Percentiles rank a stretch among this genome's conserved stretches.
phyloP scores from a whole-genome alignment of 2,329 filamentous ascomycete species.

The Fusarium guadeloupense region DNA sequence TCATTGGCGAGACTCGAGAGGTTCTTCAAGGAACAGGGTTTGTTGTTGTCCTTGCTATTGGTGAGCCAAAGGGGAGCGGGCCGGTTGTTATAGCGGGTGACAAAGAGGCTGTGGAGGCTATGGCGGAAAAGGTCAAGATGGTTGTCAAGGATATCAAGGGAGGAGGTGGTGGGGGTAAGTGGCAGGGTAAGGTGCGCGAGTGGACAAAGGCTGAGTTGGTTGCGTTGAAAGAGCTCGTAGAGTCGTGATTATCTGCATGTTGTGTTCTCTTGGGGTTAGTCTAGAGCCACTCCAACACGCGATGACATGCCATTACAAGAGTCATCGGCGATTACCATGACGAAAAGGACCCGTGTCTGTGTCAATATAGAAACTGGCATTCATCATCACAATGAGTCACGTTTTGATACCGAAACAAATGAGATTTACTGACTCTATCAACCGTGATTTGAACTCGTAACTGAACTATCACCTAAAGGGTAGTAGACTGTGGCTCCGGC shows the following conservation, averaged over 20 bases:
- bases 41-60: slow-evolving; percentile 40
- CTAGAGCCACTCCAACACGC: not conserved
- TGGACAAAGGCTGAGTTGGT: slow-evolving; percentile 42
- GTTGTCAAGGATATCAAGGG: slow-evolving; percentile 42
- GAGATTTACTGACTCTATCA: too few species aligned
- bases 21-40: slow-evolving; percentile 13
- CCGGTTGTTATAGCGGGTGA: slow-evolving; percentile 42
- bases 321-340: too few species aligned
- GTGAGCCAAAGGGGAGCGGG: slow-evolving; percentile 38
- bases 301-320: not conserved
- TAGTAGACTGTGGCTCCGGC: too few species aligned
- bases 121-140: slow-evolving; percentile 31
- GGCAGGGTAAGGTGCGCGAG: slow-evolving; percentile 46
- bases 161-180: slow-evolving; percentile 43
- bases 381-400: too few species aligned
- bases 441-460: too few species aligned
- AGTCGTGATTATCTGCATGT: slow-evolving; percentile 3
- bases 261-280: not conserved
- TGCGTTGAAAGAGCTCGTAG: slow-evolving; percentile 32
- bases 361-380: too few species aligned
- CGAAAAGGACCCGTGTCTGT: too few species aligned
- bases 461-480: too few species aligned
- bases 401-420: too few species aligned
- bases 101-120: slow-evolving; percentile 27
- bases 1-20: slow-evolving; percentile 40